Conservation (phyloP, 2,329 filamentous ascomycete genomes). For the Microsporum ferrugineum region DNA sequence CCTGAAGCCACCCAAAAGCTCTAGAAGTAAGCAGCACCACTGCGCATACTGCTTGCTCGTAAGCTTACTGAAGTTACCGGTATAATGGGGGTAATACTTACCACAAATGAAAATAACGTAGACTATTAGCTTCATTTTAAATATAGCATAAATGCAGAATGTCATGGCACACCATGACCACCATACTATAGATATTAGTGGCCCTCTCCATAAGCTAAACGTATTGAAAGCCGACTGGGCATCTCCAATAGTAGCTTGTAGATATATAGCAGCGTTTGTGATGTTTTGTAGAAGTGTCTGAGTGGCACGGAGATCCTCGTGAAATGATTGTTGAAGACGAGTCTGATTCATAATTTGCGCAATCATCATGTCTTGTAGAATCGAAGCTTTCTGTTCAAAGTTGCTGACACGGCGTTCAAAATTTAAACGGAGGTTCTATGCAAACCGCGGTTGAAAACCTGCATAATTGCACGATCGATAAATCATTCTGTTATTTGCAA, state of each 20-base stretch:
- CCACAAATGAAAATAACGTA: background rate
- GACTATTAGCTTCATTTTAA: background rate
- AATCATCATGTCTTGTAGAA: constrained; percentile 25
- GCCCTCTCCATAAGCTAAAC: background rate
- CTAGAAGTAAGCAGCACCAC: background rate
- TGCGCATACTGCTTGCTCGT: background rate
- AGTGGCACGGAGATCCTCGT: constrained; percentile 15
- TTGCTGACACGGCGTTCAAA: no score
- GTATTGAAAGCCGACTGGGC: constrained; percentile 6
- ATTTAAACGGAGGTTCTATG: background rate
- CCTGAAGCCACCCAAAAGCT: background rate
- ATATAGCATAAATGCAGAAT: background rate
- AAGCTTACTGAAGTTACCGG: background rate
- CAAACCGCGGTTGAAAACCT: background rate
- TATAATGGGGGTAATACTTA: background rate
- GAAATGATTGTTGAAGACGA: constrained; percentile 15
- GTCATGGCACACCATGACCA: background rate
- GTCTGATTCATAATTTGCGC: constrained; percentile 24
- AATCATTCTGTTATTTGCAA: background rate
- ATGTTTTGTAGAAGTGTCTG: constrained; percentile 17
- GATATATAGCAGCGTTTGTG: constrained; percentile 15
- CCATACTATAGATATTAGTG: background rate
- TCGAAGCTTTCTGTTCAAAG: constrained; percentile 21
- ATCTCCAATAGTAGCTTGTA: constrained; percentile 17
- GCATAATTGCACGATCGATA: background rate